Base-by-base conservation (phyloP, 495 filamentous ascomycete genomes). In the Lasiosphaeriaceae sp. region DNA sequence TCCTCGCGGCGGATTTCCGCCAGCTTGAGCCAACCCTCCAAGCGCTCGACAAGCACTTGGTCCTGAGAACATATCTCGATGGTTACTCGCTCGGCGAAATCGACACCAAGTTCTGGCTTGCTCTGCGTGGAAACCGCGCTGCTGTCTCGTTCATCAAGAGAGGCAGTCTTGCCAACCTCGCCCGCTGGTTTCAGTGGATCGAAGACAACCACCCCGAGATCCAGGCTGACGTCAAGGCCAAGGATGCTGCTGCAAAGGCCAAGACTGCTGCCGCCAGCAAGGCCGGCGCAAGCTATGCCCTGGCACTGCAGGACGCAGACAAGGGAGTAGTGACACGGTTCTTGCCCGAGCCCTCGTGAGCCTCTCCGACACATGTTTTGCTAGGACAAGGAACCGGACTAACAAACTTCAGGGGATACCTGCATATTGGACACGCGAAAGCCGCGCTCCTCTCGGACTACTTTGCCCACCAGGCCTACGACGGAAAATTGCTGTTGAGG, bases 321-420 rank as follows among this genome's bases (percentile, higher is more conserved):
- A 89, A 94, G 68, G 94, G 94, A 8, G 92, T 97, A 24, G 90
- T 97, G 24, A 94, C 90, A 22, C 79, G 95, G 58, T 98, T 98
- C 76, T 86, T 93, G 16, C 94, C 94, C 1, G 94, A 98, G 84
- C 94, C 94, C 59, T 96, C 93, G 83, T 89, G 74, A 77, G 84
- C 75, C 37, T 21, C 37, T 5, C 23, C 20, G 11, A n/a, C 45
- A 19, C 19, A 26, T 1, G 19, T 12, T 12, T 47, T 12, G 12
- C n/a, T 22, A 8, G 45, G 3, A 14, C 16, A 26, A 21, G n/a
- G 16, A 31, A 14, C 1, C 20, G 1, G 5, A 47, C 45, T 47
- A 2, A 47, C 45, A 47, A 14, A 14, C 1, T 3, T 22, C 19
- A 47, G 45, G 22, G 92, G 92, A 23, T 96, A 96, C 62, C 84